Base-by-base conservation (phyloP, 805 yeast species). In the Candida nonsorbophila region DNA sequence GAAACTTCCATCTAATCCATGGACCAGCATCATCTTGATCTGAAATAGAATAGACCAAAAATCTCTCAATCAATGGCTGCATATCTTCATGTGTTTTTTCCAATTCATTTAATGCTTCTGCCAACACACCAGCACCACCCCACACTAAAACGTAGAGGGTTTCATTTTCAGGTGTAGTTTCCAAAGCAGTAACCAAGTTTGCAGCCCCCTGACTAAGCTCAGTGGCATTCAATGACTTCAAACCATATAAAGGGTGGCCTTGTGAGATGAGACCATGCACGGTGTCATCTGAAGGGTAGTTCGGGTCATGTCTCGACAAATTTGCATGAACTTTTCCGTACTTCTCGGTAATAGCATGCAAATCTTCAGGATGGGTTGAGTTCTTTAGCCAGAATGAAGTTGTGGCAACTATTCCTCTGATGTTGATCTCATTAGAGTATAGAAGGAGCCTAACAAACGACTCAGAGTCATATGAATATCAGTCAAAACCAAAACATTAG, bases 21-120 rank as follows among this genome's bases (percentile, higher is more conserved):
- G 52, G 46, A 10, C 58, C 58, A 6, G 51, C 34, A 34, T 52
- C 42, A 27, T 54, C 61, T 34, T 54, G 60, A 28, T 54, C 60
- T 1, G 58, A 53, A 20, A 53, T 54, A 5, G 54, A 20, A 36
- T 52, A 53, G 12, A 49, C 44, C 9, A 34, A 30, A 11, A 51
- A 6, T 29, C 47, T 53, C 2, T 22, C 14, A 6, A 33, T 28
- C 22, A 52, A 45, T 12, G 16, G 14, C 1, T 27, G 40, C 2
- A 44, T 17, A 25, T 47, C 41, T 2, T 16, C 32, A 5, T 37
- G 18, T 30, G 49, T 44, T 0, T 40, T 43, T 11, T 20, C 16
- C 5, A 53, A 28, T n/a, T 49, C 41, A 12, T 40, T 37, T 27
- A 52, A 34, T 6, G 56, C 47, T 32, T 54, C 61, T 3, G 61